These are phyloP conservation scores for Yamadazyma insecticola DNA, from an alignment of 805 yeast species.

Conservation along the genomic window DNA sequence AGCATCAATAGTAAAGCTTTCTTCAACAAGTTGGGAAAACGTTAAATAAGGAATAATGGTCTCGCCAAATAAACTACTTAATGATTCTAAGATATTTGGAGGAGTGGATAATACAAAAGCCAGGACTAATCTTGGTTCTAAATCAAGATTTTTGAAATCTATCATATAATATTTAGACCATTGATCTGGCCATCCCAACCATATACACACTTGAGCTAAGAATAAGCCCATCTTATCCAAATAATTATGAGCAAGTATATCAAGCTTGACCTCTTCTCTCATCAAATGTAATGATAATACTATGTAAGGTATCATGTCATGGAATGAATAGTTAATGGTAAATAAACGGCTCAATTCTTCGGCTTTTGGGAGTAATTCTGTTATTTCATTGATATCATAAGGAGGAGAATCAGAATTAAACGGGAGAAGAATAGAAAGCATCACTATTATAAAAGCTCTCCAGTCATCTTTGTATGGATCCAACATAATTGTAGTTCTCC, in stretches of 20 bases:
- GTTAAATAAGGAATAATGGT: conserved; percentile 52
- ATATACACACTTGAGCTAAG: conserved; percentile 54
- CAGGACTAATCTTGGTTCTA: conserved; percentile 37
- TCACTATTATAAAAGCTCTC: conserved; percentile 51
- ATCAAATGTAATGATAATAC: conserved; percentile 68
- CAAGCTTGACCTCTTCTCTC: conserved; percentile 68
- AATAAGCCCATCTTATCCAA: conserved; percentile 45
- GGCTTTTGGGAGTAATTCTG: conserved; percentile 28
- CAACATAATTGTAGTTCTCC: conserved; percentile 53
- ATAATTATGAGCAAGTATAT: conserved; percentile 37
- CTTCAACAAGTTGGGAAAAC: conserved; percentile 65
- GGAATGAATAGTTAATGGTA: conserved; percentile 35
- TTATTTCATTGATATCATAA: conserved; percentile 20
- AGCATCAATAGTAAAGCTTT: conserved; percentile 53
- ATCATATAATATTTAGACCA: conserved; percentile 60
- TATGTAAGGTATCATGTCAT: conserved; percentile 58
- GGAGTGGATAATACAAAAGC: conserved; percentile 48
- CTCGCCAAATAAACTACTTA: conserved; percentile 45
- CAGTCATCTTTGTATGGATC: conserved; percentile 48
- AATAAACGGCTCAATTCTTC: conserved; percentile 20
- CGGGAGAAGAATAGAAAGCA: conserved; percentile 49
- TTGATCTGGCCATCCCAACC: conserved; percentile 70
- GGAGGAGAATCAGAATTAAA: conserved; percentile 21
- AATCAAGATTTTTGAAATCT: conserved; percentile 30
- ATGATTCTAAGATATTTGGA: conserved; percentile 54